Percentiles rank a stretch among this genome's conserved stretches.
Evolutionary conservation across 805 yeast genomes (phyloP).

Genomic region (Cyberlindnera bimundalis): DNA sequence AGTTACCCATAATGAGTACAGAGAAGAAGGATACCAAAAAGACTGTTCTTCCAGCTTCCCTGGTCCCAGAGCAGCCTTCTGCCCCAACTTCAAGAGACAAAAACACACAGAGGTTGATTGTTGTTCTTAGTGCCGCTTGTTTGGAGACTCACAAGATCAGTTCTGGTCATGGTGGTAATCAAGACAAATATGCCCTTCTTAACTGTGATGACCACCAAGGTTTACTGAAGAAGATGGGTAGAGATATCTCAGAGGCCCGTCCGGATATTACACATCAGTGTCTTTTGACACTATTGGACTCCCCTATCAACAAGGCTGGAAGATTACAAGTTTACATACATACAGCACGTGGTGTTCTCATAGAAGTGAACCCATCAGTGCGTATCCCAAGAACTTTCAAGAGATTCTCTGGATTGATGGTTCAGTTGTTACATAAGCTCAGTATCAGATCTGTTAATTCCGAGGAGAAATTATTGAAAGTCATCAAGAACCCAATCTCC

Average conservation of each 20-base stretch:
- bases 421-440: slow-evolving; percentile 87
- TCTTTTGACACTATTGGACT: slow-evolving; percentile 85
- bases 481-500: slow-evolving; percentile 94
- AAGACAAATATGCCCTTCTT: slow-evolving; percentile 88
- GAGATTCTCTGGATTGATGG: slow-evolving; percentile 97
- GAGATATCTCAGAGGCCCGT: slow-evolving; percentile 96
- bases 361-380: slow-evolving; percentile 94
- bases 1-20: background rate
- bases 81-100: slow-evolving; percentile 83
- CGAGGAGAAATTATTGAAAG: slow-evolving; percentile 89
- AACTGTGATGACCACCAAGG: slow-evolving; percentile 99
- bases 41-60: slow-evolving; percentile 54
- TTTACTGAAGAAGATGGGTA: slow-evolving; percentile 87
- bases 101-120: slow-evolving; percentile 79
- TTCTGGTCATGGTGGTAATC: slow-evolving; percentile 64
- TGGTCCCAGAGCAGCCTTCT: slow-evolving; percentile 85
- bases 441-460: slow-evolving; percentile 93
- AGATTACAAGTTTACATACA: slow-evolving; percentile 94
- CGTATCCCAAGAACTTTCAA: slow-evolving; percentile 98
- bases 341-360: slow-evolving; percentile 89
- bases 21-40: slow-evolving; percentile 21
- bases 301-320: slow-evolving; percentile 98
- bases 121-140: slow-evolving; percentile 94
- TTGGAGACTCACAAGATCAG: slow-evolving; percentile 91
- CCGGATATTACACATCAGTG: slow-evolving; percentile 99